Conservation (phyloP, 2,329 filamentous ascomycete species). For the Chlorencoelia australis region DNA sequence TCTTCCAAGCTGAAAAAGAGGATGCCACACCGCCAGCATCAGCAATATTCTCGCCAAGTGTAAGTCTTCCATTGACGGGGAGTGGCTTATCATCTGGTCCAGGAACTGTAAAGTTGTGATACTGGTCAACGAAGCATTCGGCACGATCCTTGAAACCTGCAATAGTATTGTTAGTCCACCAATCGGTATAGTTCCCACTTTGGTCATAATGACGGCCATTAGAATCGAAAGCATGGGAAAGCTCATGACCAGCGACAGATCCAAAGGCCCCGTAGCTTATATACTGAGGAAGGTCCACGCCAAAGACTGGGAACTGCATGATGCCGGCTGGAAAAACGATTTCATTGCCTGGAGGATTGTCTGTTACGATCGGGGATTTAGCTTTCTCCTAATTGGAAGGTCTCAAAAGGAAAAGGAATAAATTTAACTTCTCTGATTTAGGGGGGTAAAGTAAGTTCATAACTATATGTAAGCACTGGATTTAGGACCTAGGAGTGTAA, state of each 20-base stretch:
- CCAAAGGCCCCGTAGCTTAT: conserved; percentile 62
- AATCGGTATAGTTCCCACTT: conserved; percentile 53
- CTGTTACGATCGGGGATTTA: no score
- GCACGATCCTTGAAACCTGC: conserved; percentile 47
- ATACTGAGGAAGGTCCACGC: conserved; percentile 51
- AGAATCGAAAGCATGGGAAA: conserved; percentile 62
- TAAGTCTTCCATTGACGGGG: conserved; percentile 52
- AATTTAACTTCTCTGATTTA: no score
- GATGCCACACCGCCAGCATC: conserved; percentile 58
- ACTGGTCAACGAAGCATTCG: conserved; percentile 60
- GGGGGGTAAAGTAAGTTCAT: no score
- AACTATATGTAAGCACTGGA: no score
- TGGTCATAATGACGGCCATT: conserved; percentile 55
- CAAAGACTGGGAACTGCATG: conserved; percentile 59
- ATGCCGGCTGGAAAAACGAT: conserved; percentile 62
- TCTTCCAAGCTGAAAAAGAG: conserved; percentile 56
- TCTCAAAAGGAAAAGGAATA: no score
- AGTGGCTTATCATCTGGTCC: conserved; percentile 46
- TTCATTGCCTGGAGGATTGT: conserved; percentile 44
- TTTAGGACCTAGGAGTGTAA: no score
- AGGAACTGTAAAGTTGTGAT: conserved; percentile 47
- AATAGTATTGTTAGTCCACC: conserved; percentile 55
- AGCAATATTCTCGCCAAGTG: conserved; percentile 61
- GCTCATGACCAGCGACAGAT: conserved; percentile 56
- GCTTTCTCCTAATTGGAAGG: no score